phyloP scores from a whole-genome alignment of 495 filamentous ascomycete species.

The Penicillium turbatum region DNA sequence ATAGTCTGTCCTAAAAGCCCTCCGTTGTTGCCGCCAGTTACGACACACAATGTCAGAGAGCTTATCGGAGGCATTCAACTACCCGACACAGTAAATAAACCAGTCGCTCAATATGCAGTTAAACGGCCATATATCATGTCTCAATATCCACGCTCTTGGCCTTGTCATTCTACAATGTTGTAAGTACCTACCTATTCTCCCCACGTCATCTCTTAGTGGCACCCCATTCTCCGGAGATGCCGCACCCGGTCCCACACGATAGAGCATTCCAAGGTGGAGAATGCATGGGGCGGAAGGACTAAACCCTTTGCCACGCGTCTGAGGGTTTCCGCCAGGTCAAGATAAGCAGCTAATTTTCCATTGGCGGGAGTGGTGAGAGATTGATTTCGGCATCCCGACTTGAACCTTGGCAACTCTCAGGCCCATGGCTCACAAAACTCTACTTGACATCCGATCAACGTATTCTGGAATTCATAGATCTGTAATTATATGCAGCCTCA shows the following conservation, averaged over 20 bases:
- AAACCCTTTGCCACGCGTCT: background rate
- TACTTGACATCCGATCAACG: background rate
- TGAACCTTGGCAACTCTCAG: background rate
- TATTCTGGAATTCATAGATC: background rate
- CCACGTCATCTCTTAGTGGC: background rate
- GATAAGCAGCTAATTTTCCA: background rate
- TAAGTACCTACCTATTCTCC: background rate
- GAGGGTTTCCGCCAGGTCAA: background rate
- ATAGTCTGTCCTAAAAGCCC: background rate
- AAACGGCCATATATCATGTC: background rate
- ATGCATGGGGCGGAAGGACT: background rate
- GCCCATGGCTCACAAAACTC: background rate
- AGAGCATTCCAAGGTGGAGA: background rate
- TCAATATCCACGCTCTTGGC: background rate
- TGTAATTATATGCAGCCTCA: background rate
- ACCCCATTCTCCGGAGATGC: background rate
- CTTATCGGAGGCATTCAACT: background rate
- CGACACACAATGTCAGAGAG: background rate
- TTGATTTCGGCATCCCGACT: constrained; percentile 1
- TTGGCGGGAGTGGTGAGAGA: background rate
- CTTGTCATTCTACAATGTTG: too few relatives aligned
- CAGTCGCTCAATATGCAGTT: background rate
- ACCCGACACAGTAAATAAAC: background rate
- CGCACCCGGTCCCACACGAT: background rate
- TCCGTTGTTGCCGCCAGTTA: background rate